phyloP scores from a whole-genome alignment of 192 early-diverging fungal genomes.

The Chytriomyces sp. region DNA sequence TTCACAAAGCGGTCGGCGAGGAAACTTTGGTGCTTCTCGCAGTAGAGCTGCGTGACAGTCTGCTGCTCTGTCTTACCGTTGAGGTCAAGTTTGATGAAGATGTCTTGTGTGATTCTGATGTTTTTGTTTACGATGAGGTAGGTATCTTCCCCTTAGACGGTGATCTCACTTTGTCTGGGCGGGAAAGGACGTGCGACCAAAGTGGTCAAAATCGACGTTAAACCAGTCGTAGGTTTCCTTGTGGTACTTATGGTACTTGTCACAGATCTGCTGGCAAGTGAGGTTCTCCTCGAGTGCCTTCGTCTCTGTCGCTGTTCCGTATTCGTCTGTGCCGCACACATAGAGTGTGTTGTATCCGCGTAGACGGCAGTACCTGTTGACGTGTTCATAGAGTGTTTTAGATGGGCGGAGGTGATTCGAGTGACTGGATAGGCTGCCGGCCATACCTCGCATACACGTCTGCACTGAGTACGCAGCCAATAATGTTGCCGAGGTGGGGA shows the following conservation, averaged over 20 bases:
- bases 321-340: slow-evolving; percentile 98
- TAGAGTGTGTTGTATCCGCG: slow-evolving; percentile 90
- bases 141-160: neutral
- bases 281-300: slow-evolving; percentile 93
- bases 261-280: slow-evolving; percentile 89
- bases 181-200: slow-evolving; percentile 90
- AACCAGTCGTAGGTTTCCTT: slow-evolving; percentile 94
- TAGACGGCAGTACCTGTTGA: slow-evolving; percentile 76
- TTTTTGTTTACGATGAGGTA: neutral
- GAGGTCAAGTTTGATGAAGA: slow-evolving; percentile 73
- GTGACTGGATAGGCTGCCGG: neutral
- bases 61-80: slow-evolving; percentile 75
- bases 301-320: slow-evolving; percentile 98
- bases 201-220: slow-evolving; percentile 89
- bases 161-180: slow-evolving; percentile 74
- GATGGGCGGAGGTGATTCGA: too few relatives aligned
- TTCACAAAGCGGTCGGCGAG: slow-evolving; percentile 98
- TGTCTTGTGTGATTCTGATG: slow-evolving; percentile 78
- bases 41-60: slow-evolving; percentile 87
- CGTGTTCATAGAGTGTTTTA: neutral
- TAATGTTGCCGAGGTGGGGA: slow-evolving; percentile 98
- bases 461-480: slow-evolving; percentile 97
- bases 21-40: slow-evolving; percentile 84
- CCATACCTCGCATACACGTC: slow-evolving; percentile 86
- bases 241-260: slow-evolving; percentile 93